These are phyloP conservation scores for Avena eriantha DNA, from an alignment of 176 grass and related monocot species.

Conservation along the genomic window DNA sequence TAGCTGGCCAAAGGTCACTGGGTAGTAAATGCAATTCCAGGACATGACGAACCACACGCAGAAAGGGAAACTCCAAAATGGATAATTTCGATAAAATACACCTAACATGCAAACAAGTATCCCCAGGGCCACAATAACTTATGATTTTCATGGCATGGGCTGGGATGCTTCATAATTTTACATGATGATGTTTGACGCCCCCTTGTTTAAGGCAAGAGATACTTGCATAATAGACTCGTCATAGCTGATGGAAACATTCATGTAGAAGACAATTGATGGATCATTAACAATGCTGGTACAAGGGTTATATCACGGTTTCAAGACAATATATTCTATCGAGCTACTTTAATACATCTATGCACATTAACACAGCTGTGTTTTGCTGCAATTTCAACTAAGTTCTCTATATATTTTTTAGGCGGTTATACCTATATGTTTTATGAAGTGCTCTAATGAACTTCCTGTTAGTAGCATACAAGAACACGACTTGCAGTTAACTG, in stretches of 20 bases:
- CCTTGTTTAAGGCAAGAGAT: not conserved
- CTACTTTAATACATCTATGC: not conserved
- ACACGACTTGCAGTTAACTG: not conserved
- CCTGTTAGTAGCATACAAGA: slow-evolving; percentile 14
- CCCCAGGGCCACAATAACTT: not conserved
- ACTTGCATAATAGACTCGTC: not conserved
- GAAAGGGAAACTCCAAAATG: not conserved
- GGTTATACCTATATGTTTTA: not conserved
- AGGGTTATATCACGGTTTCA: not conserved
- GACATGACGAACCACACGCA: not conserved
- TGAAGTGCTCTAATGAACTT: slow-evolving; percentile 20
- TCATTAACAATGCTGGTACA: not conserved
- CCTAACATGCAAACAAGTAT: not conserved
- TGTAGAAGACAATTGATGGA: slow-evolving; percentile 8
- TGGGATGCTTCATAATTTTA: not conserved
- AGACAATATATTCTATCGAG: not conserved
- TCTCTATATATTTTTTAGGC: not conserved
- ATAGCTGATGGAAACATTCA: slow-evolving; percentile 9
- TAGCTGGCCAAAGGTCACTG: not conserved
- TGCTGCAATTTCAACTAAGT: slow-evolving; percentile 18
- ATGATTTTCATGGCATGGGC: slow-evolving; percentile 18
- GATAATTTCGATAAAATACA: not conserved
- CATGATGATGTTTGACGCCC: not conserved
- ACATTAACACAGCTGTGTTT: not conserved
- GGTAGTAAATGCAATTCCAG: not conserved